Base-by-base conservation (phyloP, 2,329 filamentous ascomycete genomes). In the Ascochyta lentis region DNA sequence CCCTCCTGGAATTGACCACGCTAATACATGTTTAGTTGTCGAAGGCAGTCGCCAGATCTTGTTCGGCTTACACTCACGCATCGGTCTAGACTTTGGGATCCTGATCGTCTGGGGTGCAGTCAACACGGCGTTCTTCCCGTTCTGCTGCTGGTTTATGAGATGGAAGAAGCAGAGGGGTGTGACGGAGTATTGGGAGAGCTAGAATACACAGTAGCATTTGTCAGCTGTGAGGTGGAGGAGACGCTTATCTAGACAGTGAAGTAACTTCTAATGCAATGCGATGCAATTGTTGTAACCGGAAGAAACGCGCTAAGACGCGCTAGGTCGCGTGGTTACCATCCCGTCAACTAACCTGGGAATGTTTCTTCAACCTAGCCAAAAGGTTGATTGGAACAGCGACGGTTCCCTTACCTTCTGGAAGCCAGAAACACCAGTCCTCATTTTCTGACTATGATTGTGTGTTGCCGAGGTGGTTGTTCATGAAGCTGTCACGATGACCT, bases 1-100 rank as follows among this genome's bases (percentile, higher is more conserved):
- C 15, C 22, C 4, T 7, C 33, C 63, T 76, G 74, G 1, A 16
- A 19, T 6, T 10, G 23, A n/a, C 31, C 24, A 13, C 48, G 33
- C 45, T 59, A 49, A 57, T 31, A 6, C 16, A 15, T 16, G 29
- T 15, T 33, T n/a, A 79, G 78, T 89, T 34, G 86, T 89, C 27
- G 80, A 86, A 65, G 86, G 79, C 0, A 80, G 81, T 24, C 78
- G 86, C 4, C 83, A 82, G n/a, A 81, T 89, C 27, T 59, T 89
- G 12, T 89, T 89, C 59, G 85, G 84, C 50, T 72, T 84, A 6
- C 82, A 85, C 58, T 84, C 82, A 0, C 70, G 79, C 13, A 83
- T 89, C 45, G 85, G 84, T 0, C 68, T 87, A 2, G 83, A 89
- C 59, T 84, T 89, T 69, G 86, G 82, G 0, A 74, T 89, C 1